phyloP scores from a whole-genome alignment of 805 yeast species.

The Candida morakotiae region DNA sequence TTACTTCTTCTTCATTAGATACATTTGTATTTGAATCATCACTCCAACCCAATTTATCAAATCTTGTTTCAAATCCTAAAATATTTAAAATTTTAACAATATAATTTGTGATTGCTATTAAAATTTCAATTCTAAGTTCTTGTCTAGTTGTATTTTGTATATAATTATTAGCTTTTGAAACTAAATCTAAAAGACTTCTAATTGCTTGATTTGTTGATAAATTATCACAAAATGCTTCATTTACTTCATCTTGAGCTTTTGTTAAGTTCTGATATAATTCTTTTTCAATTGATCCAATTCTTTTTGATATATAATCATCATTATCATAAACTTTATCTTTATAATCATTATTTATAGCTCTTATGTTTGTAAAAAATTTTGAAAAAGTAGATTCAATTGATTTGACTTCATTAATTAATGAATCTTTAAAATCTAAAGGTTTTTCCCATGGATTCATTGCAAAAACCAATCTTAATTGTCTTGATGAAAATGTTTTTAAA shows the following conservation, averaged over 20 bases:
- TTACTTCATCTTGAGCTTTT: constrained; percentile 54
- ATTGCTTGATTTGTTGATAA: constrained; percentile 75
- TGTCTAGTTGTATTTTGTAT: constrained; percentile 43
- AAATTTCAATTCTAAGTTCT: constrained; percentile 59
- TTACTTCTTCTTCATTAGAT: constrained; percentile 54
- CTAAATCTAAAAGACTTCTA: constrained; percentile 60
- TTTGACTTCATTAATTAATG: constrained; percentile 71
- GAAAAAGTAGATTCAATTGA: constrained; percentile 68
- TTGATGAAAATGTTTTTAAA: constrained; percentile 58
- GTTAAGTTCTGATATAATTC: constrained; percentile 48
- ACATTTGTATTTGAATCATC: constrained; percentile 23
- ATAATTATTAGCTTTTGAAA: constrained; percentile 70
- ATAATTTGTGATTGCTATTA: constrained; percentile 62
- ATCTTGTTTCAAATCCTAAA: constrained; percentile 71
- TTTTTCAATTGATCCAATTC: constrained; percentile 52
- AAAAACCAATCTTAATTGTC: constrained; percentile 89
- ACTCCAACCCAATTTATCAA: constrained; percentile 80
- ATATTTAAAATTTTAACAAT: constrained; percentile 65
- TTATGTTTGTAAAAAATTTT: constrained; percentile 82
- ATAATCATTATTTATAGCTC: constrained; percentile 73
- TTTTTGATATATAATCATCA: constrained; percentile 58
- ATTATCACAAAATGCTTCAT: constrained; percentile 84
- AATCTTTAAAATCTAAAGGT: constrained; percentile 87
- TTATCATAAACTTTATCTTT: constrained; percentile 41
- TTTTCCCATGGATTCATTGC: constrained; percentile 91